Conservation (phyloP, 805 yeast genomes). For the Debaryomyces hansenii region DNA sequence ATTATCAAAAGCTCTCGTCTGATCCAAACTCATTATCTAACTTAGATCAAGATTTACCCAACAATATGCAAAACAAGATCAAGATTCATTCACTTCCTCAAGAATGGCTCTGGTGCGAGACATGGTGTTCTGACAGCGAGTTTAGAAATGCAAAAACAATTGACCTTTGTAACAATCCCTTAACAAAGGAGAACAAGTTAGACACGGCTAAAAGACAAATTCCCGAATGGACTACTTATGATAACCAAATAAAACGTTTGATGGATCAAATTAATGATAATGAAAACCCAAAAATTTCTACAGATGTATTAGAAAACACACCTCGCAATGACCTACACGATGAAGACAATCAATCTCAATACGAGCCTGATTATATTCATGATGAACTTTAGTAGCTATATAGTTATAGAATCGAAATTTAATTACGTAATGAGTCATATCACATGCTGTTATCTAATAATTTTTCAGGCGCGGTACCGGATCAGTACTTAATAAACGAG, state of each 20-base stretch:
- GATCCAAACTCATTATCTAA: slow-evolving; percentile 80
- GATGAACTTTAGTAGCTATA: slow-evolving; percentile 6
- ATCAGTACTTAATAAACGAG: neutral
- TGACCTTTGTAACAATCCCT: slow-evolving; percentile 81
- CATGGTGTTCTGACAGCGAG: slow-evolving; percentile 78
- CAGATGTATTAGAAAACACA: neutral
- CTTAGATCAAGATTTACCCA: slow-evolving; percentile 92
- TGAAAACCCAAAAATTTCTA: neutral
- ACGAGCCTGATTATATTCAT: neutral
- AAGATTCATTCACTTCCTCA: slow-evolving; percentile 74
- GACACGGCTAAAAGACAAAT: slow-evolving; percentile 73
- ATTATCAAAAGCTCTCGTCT: slow-evolving; percentile 77
- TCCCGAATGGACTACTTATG: slow-evolving; percentile 76
- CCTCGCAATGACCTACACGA: neutral
- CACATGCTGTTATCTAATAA: slow-evolving; percentile 3
- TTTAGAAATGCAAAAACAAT: slow-evolving; percentile 69
- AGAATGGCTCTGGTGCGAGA: slow-evolving; percentile 93
- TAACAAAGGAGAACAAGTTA: slow-evolving; percentile 75
- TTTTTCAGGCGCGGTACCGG: neutral
- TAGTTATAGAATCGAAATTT: neutral
- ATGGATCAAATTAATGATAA: neutral
- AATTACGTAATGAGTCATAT: slow-evolving; percentile 3
- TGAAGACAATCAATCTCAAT: slow-evolving; percentile 1
- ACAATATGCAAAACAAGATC: slow-evolving; percentile 68
- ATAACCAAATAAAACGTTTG: slow-evolving; percentile 43